phyloP scores from a whole-genome alignment of 106 monocot genomes.

The Phalaenopsis aphrodite region DNA sequence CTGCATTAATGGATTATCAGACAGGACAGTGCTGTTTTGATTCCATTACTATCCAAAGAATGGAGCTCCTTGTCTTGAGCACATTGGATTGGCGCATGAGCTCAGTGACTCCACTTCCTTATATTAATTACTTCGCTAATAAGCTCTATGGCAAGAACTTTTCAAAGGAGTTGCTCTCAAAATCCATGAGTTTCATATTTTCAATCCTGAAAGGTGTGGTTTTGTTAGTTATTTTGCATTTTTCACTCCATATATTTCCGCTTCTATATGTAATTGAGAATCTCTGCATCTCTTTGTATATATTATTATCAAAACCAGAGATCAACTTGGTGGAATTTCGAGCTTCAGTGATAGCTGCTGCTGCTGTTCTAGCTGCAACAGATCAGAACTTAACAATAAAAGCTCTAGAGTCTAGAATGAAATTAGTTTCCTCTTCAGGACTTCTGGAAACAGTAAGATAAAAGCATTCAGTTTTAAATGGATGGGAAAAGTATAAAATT shows the following conservation, averaged over 20 bases:
- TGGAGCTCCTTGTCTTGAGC: constrained; percentile 80
- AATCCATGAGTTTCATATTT: constrained; percentile 37
- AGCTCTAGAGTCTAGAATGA: constrained; percentile 40
- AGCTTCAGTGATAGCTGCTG: constrained; percentile 51
- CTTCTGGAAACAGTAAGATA: constrained; percentile 31
- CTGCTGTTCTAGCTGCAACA: constrained; percentile 58
- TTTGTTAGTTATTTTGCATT: background rate
- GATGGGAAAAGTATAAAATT: background rate
- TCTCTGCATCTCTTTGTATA: background rate
- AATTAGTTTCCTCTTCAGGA: constrained; percentile 15
- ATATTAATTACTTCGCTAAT: constrained; percentile 38
- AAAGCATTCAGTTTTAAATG: background rate
- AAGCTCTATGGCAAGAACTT: constrained; percentile 21
- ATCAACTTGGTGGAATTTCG: constrained; percentile 45
- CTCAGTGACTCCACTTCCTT: constrained; percentile 70
- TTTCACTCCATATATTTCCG: background rate
- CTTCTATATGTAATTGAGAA: background rate
- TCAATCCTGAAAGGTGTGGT: constrained; percentile 43
- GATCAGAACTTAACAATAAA: constrained; percentile 32
- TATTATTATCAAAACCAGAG: constrained; percentile 16
- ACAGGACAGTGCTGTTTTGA: constrained; percentile 34
- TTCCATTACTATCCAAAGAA: constrained; percentile 41
- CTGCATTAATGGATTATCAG: constrained; percentile 44
- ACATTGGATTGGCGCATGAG: constrained; percentile 85
- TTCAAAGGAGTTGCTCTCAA: constrained; percentile 18